Evolutionary conservation across 495 filamentous ascomycete genomes (phyloP), one percentile per base, ranked within the genome.

Genomic region (Cercophora scortea): DNA sequence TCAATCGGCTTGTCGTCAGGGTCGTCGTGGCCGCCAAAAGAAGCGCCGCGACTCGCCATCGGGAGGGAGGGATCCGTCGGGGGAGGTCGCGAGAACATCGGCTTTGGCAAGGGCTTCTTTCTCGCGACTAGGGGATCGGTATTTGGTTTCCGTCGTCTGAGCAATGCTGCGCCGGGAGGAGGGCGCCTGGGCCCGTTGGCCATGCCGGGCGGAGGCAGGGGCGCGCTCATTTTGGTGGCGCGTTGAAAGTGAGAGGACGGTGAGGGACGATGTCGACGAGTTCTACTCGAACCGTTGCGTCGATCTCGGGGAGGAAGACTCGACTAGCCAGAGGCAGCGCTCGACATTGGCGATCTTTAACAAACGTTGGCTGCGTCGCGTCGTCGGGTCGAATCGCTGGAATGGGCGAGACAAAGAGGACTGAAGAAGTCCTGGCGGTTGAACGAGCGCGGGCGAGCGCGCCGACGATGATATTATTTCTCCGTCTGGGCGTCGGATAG

Each of bases 61-160:
- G 18, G 10, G 5, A 13, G 10, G 11, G 45, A 13, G 6, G 18
- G 16, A 12, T 19, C 6, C 6, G 18, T 47, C 18, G 32, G 18
- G 34, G 47, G 25, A 15, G 35, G 16, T 15, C 17, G 16, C 36
- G 40, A 35, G 4, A 58, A 39, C 0, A 35, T 32, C 4, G 62
- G 58, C 19, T 56, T 52, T 25, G 62, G 51, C 6, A 55, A 34
- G 8, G 72, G 67, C 53, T 75, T 81, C 62, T 87, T 88, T 19
- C 81, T 78, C 49, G 84, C 75, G 17, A 87, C 80, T 13, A 89
- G 68, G 3, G 88, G 87, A 60, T 93, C 80, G 40, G 47, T 50
- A 45, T 69, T 66, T 54, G 75, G 78, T 25, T 75, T 77, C 51
- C 71, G 71, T 19, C 72, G 72, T 10, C 70, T 61, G 32, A 73